A percentile compares a stretch with the other conserved stretches of the same genome.
Conservation (phyloP, 2,329 filamentous ascomycete species). For the Phialophora chinensis region DNA sequence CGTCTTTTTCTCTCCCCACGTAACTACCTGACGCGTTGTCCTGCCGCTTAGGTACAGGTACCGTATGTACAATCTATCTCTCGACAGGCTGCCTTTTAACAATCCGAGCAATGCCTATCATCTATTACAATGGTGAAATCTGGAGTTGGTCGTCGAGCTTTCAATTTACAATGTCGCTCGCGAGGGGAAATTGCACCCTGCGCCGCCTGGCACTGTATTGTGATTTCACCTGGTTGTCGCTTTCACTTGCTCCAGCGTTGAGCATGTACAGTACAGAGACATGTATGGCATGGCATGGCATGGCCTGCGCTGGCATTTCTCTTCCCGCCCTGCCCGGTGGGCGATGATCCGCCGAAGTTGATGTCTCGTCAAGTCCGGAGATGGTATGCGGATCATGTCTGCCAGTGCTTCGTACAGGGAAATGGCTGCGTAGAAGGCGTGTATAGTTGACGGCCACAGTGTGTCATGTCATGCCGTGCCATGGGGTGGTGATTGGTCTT, state of each 20-base stretch:
- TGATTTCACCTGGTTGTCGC: neutral
- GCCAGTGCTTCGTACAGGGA: neutral
- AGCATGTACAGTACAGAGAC: neutral
- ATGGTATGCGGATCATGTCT: neutral
- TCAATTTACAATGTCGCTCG: neutral
- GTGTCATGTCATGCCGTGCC: no score
- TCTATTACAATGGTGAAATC: no score
- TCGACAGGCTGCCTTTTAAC: neutral
- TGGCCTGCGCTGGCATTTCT: neutral
- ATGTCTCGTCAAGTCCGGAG: neutral
- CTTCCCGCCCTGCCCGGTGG: no score
- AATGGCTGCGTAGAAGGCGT: neutral
- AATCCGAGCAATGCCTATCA: no score
- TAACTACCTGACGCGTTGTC: neutral
- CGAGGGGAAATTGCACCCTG: neutral
- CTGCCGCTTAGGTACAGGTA: neutral
- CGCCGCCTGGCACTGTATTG: no score
- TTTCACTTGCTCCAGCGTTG: neutral
- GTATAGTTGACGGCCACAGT: neutral
- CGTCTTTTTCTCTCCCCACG: neutral
- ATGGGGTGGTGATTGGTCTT: neutral
- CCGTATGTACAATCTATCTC: neutral
- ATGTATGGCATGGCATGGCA: neutral
- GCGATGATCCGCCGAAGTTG: neutral
- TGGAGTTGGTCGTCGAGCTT: no score